Evolutionary conservation across 495 filamentous ascomycete species (phyloP).

Genomic region (Xylaria flabelliformis): DNA sequence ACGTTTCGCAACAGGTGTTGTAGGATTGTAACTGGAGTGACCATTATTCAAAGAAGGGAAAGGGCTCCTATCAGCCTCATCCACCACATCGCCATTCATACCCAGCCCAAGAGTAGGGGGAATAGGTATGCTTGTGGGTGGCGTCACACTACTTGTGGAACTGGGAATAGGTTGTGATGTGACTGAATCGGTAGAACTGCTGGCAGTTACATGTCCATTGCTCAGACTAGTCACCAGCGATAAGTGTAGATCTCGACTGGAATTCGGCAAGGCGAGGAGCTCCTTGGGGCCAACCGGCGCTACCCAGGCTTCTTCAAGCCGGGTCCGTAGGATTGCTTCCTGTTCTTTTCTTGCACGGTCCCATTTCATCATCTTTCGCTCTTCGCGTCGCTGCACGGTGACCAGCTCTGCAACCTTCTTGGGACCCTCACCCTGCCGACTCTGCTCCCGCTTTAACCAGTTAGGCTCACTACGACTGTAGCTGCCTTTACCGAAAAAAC

Average conservation of each 20-base stretch:
- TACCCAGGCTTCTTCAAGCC: conserved; percentile 35
- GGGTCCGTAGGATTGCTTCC: conserved; percentile 73
- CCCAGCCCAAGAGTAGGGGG: neutral
- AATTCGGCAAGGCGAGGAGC: conserved; percentile 49
- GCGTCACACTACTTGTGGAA: neutral
- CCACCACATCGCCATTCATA: neutral
- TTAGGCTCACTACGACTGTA: conserved; percentile 92
- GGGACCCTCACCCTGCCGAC: conserved; percentile 64
- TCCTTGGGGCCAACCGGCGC: conserved; percentile 48
- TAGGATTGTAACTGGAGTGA: neutral
- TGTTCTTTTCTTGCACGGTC: conserved; percentile 86
- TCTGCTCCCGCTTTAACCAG: conserved; percentile 86
- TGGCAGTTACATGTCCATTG: conserved; percentile 13
- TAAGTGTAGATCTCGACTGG: conserved; percentile 29
- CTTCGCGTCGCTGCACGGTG: conserved; percentile 76
- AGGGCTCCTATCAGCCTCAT: neutral
- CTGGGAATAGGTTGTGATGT: neutral
- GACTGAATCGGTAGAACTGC: neutral
- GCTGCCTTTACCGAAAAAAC: conserved; percentile 94
- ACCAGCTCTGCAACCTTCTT: conserved; percentile 71
- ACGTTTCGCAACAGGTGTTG: neutral
- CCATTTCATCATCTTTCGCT: conserved; percentile 83
- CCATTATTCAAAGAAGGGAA: neutral
- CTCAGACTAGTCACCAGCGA: neutral
- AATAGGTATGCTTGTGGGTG: neutral